Base-by-base conservation (phyloP, 169 alveolate species). In the Eimeria zaria region DNA sequence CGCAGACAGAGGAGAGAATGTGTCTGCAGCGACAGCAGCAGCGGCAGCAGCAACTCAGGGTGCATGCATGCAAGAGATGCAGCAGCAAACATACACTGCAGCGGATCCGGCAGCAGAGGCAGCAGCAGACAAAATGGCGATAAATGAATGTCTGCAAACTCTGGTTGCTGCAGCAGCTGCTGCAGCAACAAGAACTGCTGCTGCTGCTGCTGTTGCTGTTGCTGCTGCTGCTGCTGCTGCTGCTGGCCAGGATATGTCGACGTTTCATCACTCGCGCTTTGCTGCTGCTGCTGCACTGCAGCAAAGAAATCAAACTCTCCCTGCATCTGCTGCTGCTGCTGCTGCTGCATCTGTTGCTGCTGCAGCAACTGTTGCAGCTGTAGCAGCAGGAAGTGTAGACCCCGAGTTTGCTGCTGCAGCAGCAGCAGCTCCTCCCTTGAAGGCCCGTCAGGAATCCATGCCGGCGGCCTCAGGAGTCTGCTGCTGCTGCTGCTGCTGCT, bases 21-120 rank as follows among this genome's bases (percentile, higher is more conserved):
- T 12, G 67, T 9, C 89, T 44, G 89, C 27, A 80, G 89, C 20
- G 39, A 80, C 69, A 80, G 89, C 89, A 80, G 69, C 89, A 44
- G 89, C 67, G 67, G 89, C 67, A 80, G 69, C 89, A 80, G 41
- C 46, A 80, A 33, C 41, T 44, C 62, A 12, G 67, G 44, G 12
- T 18, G 8, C 69, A 44, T 55, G 67, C 27, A 30, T 20, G 89
- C 30, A 22, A 46, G 67, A 22, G 69, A 55, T 44, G 89, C 67
- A 80, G 89, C 89, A 48, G 89, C 67, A 33, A 46, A n/a, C n/a
- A n/a, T n/a, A n/a, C n/a, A n/a, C n/a, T n/a, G n/a, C 67, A 80
- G 46, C 69, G 39, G 67, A 3, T 44, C 89, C 22, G 41, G 89
- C 60, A 80, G 41, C 69, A 80, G 64, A 8, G 44, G 67, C 89